phyloP scores from a whole-genome alignment of 257 asterid genomes.

The Ballota nigra region DNA sequence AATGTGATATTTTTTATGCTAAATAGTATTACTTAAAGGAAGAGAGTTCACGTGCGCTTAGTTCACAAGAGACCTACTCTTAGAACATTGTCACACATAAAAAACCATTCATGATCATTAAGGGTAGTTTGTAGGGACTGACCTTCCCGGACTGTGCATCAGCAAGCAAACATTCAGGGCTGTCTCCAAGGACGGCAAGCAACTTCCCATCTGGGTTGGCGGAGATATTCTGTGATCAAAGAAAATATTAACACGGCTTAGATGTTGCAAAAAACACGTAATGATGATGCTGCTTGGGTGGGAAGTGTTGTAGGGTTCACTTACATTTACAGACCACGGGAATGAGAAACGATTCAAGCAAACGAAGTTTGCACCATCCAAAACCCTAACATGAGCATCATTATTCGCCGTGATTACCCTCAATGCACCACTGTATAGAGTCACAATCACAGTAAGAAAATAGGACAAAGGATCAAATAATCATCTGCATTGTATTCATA shows the following conservation, averaged over 20 bases:
- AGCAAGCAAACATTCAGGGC: conserved; percentile 53
- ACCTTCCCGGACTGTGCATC: conserved; percentile 69
- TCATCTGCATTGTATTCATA: background rate
- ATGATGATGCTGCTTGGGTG: background rate
- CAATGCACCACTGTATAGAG: conserved; percentile 49
- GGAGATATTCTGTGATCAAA: conserved; percentile 53
- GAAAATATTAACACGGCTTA: background rate
- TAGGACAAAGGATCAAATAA: background rate
- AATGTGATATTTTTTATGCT: no score
- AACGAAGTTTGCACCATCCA: conserved; percentile 52
- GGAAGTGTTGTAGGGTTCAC: conserved; percentile 21
- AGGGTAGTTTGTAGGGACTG: background rate
- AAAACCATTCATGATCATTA: no score
- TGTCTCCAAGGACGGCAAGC: conserved; percentile 77
- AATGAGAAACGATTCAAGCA: conserved; percentile 52
- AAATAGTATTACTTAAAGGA: no score
- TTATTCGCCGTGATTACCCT: conserved; percentile 79
- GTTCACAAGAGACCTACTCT: no score
- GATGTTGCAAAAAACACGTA: background rate
- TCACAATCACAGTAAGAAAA: background rate
- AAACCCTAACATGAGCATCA: conserved; percentile 72
- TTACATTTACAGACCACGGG: conserved; percentile 95
- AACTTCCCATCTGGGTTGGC: conserved; percentile 65
- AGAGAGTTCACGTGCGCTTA: no score
- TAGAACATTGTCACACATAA: no score